These are phyloP conservation scores for Debaryomyces robertsiae DNA, from an alignment of 1,139 yeast genomes.

Conservation along the genomic window DNA sequence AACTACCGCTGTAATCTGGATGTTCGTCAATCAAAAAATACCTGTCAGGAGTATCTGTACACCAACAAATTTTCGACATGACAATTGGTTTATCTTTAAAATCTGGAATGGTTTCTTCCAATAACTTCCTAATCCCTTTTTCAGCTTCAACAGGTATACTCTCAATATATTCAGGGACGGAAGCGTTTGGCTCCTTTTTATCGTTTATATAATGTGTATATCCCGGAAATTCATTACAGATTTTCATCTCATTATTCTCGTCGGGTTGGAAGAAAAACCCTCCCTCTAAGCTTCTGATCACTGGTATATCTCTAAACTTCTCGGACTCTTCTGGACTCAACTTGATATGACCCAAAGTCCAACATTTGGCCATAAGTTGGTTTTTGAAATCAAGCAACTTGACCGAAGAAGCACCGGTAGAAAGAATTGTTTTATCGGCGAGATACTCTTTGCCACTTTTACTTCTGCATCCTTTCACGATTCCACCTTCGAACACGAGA, in stretches of 20 bases:
- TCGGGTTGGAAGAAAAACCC: constrained; percentile 44
- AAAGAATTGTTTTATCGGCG: too few relatives aligned
- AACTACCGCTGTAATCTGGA: constrained; percentile 17
- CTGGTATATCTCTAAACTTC: constrained; percentile 30
- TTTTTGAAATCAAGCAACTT: too few relatives aligned
- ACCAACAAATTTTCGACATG: constrained; percentile 24
- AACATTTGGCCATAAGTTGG: too few relatives aligned
- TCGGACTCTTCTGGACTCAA: too few relatives aligned
- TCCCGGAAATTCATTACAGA: constrained; percentile 24
- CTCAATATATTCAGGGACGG: constrained; percentile 18
- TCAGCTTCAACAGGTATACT: constrained; percentile 25
- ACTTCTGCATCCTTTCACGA: not conserved
- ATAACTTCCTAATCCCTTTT: constrained; percentile 21
- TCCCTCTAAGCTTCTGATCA: constrained; percentile 41
- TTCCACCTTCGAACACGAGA: not conserved
- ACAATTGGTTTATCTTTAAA: constrained; percentile 16
- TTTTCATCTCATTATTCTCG: constrained; percentile 18
- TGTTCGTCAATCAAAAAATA: constrained; percentile 22
- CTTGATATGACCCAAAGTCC: too few relatives aligned
- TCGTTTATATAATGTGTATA: constrained; percentile 17
- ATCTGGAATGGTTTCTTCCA: constrained; percentile 20
- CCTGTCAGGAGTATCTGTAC: constrained; percentile 22
- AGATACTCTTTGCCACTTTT: constrained; percentile 23
- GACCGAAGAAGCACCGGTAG: too few relatives aligned
- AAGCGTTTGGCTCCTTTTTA: constrained; percentile 7